A percentile compares a stretch with the other conserved stretches of the same genome.
phyloP scores from a whole-genome alignment of 352 stramenopile species.

The Pythium angustatum region DNA sequence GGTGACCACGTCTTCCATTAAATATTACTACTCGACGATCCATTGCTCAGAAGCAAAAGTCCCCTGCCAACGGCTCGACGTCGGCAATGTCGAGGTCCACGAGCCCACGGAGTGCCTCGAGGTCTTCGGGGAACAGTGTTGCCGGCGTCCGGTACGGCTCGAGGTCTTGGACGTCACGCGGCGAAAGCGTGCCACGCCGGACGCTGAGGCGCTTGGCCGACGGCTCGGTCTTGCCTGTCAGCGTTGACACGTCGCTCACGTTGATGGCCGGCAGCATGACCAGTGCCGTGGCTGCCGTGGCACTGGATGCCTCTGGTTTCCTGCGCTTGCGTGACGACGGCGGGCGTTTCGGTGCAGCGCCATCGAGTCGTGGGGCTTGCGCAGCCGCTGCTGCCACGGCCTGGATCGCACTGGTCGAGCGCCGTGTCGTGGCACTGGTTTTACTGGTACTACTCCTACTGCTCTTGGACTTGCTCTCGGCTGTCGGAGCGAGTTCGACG shows the following conservation, averaged over 20 bases:
- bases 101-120: slow-evolving; percentile 24
- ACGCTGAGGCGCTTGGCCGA: neutral
- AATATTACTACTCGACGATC: neutral
- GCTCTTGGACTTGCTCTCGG: too few species aligned
- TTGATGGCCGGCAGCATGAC: slow-evolving; percentile 26
- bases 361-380: neutral
- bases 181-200: slow-evolving; percentile 6
- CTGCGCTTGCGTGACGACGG: slow-evolving; percentile 1
- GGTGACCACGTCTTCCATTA: neutral
- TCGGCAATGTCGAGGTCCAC: slow-evolving; percentile 9
- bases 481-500: neutral
- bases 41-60: neutral
- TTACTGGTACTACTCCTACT: too few species aligned
- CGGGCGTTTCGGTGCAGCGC: neutral
- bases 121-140: slow-evolving; percentile 25
- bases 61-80: neutral
- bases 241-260: neutral
- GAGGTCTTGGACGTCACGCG: slow-evolving; percentile 22
- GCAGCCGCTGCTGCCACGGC: too few species aligned
- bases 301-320: too few species aligned
- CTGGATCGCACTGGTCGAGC: slow-evolving; percentile 9
- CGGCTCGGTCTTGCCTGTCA: neutral
- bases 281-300: neutral
- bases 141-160: slow-evolving; percentile 24
- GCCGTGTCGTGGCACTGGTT: too few species aligned